Conservation (phyloP, 192 early-diverging fungal species). For the Coemansia reversa region DNA sequence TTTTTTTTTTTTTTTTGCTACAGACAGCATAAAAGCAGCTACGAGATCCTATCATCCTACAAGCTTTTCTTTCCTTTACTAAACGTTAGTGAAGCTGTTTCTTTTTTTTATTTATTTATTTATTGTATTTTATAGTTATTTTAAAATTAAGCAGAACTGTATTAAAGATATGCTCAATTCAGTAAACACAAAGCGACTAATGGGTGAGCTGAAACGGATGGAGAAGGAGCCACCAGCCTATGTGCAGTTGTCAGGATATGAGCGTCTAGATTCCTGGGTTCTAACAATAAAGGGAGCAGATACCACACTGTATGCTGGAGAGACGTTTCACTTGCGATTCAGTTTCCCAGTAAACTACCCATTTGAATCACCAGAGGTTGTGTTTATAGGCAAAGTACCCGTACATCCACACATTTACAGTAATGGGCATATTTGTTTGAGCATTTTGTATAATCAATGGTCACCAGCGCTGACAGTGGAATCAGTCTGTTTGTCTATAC, state of each 20-base stretch:
- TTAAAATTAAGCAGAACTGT: conserved; percentile 1
- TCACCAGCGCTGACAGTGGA: conserved; percentile 86
- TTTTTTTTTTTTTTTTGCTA: neutral
- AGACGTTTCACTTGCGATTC: conserved; percentile 60
- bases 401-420: conserved; percentile 79
- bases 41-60: neutral
- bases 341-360: conserved; percentile 71
- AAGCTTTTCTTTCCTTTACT: neutral
- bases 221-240: conserved; percentile 13
- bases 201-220: conserved; percentile 33
- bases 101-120: neutral
- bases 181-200: conserved; percentile 30
- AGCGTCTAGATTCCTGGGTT: conserved; percentile 56
- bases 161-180: conserved; percentile 9
- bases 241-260: conserved; percentile 16
- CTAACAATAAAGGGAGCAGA: conserved; percentile 64
- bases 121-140: neutral
- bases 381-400: conserved; percentile 64
- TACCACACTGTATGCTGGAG: conserved; percentile 66
- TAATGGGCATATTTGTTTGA: conserved; percentile 96
- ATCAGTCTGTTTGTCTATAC: conserved; percentile 84
- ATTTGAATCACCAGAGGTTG: conserved; percentile 71
- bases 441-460: conserved; percentile 95
- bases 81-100: neutral
- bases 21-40: neutral